Conservation (phyloP, 129 eudicot species). For the Oenanthe sinensis region DNA sequence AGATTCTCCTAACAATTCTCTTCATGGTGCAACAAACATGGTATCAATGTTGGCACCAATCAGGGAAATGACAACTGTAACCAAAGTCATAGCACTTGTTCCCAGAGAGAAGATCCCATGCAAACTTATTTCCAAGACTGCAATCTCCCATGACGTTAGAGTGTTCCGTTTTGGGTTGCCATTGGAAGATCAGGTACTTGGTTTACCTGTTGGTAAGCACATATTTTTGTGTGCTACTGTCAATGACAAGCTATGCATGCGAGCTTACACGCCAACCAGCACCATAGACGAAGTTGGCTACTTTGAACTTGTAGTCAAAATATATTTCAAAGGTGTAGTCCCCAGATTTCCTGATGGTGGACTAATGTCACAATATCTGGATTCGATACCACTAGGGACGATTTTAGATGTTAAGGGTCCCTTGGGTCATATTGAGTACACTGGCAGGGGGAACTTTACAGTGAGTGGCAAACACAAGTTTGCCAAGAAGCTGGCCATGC, state of each 20-base stretch:
- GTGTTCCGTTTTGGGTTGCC: constrained; percentile 70
- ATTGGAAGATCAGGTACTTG: constrained; percentile 53
- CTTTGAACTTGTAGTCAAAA: constrained; percentile 73
- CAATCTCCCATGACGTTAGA: constrained; percentile 66
- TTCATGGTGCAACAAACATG: constrained; percentile 53
- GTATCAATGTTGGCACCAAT: constrained; percentile 40
- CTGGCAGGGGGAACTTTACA: constrained; percentile 58
- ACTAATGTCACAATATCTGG: constrained; percentile 67
- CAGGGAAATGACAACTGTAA: constrained; percentile 32
- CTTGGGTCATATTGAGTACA: constrained; percentile 87
- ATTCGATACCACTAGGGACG: constrained; percentile 48
- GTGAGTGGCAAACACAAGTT: constrained; percentile 64
- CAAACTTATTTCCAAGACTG: constrained; percentile 47
- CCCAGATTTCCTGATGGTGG: constrained; percentile 91
- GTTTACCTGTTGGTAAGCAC: constrained; percentile 86
- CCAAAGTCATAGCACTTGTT: constrained; percentile 38
- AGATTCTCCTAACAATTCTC: constrained; percentile 60
- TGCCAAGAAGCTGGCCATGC: constrained; percentile 73
- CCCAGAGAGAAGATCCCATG: constrained; percentile 73
- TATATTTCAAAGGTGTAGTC: constrained; percentile 61
- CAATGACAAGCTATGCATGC: constrained; percentile 80
- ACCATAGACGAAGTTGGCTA: constrained; percentile 58
- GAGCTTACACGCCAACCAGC: constrained; percentile 89
- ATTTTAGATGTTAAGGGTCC: constrained; percentile 72
- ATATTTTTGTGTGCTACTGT: constrained; percentile 65